Percentiles rank a stretch among this genome's conserved stretches.
Conservation (phyloP, 2,329 filamentous ascomycete genomes). For the Fusarium foetens region DNA sequence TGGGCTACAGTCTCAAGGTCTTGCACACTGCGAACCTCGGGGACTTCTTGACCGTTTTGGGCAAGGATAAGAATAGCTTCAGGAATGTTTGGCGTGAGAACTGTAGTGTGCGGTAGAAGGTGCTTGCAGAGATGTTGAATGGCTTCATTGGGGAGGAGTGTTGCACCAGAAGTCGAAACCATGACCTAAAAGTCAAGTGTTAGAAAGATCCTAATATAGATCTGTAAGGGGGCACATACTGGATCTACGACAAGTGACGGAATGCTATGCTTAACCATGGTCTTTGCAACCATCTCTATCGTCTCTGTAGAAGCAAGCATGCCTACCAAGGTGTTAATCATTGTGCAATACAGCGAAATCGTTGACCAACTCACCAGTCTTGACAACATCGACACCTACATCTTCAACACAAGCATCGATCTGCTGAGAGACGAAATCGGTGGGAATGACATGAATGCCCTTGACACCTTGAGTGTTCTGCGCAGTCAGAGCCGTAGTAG, state of each 20-base stretch:
- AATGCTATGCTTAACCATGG: constrained; percentile 47
- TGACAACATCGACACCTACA: constrained; percentile 88
- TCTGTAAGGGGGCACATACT: constrained; percentile 37
- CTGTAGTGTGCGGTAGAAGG: constrained; percentile 72
- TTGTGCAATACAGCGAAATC: background rate
- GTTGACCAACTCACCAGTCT: constrained; percentile 73
- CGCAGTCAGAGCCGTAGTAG: constrained; percentile 93
- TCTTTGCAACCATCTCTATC: constrained; percentile 49
- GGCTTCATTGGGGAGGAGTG: constrained; percentile 73
- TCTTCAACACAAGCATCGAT: constrained; percentile 87
- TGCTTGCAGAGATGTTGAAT: constrained; percentile 66
- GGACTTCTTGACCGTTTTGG: constrained; percentile 55
- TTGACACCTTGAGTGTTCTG: constrained; percentile 90
- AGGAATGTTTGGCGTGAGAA: constrained; percentile 82
- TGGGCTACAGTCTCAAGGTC: constrained; percentile 77
- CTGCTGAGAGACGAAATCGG: constrained; percentile 83
- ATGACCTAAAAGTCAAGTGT: constrained; percentile 74
- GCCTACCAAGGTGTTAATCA: constrained; percentile 41
- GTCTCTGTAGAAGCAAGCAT: constrained; percentile 54
- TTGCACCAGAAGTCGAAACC: constrained; percentile 83
- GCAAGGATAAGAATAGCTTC: constrained; percentile 75
- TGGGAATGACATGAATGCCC: constrained; percentile 81
- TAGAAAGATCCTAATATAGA: background rate
- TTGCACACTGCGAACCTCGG: constrained; percentile 63
- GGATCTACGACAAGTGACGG: constrained; percentile 52